These are phyloP conservation scores for Allantophomopsis lycopodina DNA, from an alignment of 2,329 filamentous ascomycete genomes.

Conservation along the genomic window DNA sequence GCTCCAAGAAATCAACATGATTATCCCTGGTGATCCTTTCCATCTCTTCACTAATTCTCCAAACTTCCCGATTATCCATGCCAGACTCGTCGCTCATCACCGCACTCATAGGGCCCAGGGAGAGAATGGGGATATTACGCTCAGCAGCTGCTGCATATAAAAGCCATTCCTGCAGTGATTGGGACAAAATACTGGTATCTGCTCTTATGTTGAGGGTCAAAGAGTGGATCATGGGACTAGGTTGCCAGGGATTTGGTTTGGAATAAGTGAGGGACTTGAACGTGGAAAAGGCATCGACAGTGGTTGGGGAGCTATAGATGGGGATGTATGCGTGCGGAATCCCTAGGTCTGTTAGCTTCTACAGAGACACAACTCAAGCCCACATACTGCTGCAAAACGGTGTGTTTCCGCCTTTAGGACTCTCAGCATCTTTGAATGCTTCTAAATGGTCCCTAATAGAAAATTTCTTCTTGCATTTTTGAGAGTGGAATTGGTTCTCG, in stretches of 20 bases:
- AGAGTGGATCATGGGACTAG: slow-evolving; percentile 24
- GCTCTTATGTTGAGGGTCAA: slow-evolving; percentile 8
- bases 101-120: slow-evolving; percentile 2
- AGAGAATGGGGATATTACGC: slow-evolving; percentile 25
- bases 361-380: too few relatives aligned
- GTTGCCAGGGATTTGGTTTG: slow-evolving; percentile 20
- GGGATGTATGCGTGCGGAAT: slow-evolving; percentile 22
- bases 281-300: slow-evolving; percentile 11
- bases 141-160: slow-evolving; percentile 18
- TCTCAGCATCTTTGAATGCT: too few relatives aligned
- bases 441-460: too few relatives aligned
- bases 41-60: slow-evolving; percentile 24
- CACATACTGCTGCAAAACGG: too few relatives aligned
- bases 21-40: slow-evolving; percentile 17
- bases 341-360: slow-evolving; percentile 9
- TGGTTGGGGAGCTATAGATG: slow-evolving; percentile 17
- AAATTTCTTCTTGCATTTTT: too few relatives aligned
- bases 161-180: slow-evolving; percentile 25
- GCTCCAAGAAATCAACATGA: slow-evolving; percentile 24
- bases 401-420: too few relatives aligned
- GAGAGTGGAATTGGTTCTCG: too few relatives aligned
- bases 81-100: too few relatives aligned
- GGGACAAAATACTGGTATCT: slow-evolving; percentile 11
- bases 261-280: slow-evolving; percentile 18
- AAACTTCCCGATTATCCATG: slow-evolving; percentile 4